Conservation (phyloP, 2,329 filamentous ascomycete genomes). For the Tolypocladium amazonense region DNA sequence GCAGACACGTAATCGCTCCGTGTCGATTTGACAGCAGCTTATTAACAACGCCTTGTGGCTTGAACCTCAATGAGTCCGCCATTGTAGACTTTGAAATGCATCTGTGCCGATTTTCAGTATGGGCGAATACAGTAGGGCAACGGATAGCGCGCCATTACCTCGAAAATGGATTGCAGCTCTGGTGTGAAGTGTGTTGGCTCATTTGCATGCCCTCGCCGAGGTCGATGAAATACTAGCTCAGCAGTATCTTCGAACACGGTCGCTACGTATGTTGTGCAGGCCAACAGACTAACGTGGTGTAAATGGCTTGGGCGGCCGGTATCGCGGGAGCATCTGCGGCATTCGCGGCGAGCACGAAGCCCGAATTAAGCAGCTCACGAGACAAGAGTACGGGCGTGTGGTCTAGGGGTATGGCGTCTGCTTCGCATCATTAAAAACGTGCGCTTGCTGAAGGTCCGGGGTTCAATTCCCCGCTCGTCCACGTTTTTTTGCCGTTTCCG, state of each 20-base stretch:
- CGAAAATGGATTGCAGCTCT: no score
- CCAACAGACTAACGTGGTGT: not conserved
- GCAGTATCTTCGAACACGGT: no score
- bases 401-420: constrained; percentile 14
- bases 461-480: constrained; percentile 15
- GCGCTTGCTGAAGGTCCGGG: constrained; percentile 12
- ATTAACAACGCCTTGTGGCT: not conserved
- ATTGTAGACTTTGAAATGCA: not conserved
- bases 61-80: not conserved
- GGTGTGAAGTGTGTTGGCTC: no score
- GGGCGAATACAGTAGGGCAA: not conserved
- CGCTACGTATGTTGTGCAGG: not conserved
- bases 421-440: constrained; percentile 8
- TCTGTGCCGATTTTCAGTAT: not conserved
- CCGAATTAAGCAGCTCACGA: not conserved
- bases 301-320: not conserved
- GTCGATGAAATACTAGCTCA: no score
- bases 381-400: constrained; percentile 9
- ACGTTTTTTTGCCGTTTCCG: constrained; percentile 4
- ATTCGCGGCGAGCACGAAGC: not conserved
- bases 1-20: not conserved
- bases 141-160: no score
- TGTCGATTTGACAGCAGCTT: not conserved
- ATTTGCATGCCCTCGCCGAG: no score
- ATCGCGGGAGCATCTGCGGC: not conserved